Base-by-base conservation (phyloP, 2,329 filamentous ascomycete species). In the Onygenales sp. region DNA sequence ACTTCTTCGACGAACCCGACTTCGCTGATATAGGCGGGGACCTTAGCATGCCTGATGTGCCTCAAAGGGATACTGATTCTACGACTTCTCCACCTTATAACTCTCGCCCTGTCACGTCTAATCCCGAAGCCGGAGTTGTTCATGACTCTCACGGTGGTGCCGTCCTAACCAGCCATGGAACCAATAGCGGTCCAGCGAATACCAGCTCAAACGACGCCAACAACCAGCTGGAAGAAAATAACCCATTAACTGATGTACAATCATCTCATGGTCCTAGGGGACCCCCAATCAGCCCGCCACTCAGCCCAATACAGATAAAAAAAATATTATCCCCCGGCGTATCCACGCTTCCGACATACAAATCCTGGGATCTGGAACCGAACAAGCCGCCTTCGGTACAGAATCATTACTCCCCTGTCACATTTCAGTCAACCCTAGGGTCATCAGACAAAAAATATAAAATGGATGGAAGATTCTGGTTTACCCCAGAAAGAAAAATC, bases 1-100 rank as follows among this genome's bases (percentile, higher is more conserved):
- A 76, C 62, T 85, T 84, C 63, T 85, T 85, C 59, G 81, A 85
- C 61, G 76, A 78, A 35, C 77, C 76, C 46, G 72, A 66, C 43
- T 68, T 69, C 47, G 64, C 63, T 8, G 39, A 41, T 17, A 9
- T 49, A 38, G 21, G 35, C 21, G 47, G 36, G 7, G 21, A 49
- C 13, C 36, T 49, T 49, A 38, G 14, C 21, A 49, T 41, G 35
- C 35, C 36, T 14, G 47, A 49, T 9, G 10, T 6, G 32, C 35
- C 5, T 10, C 45, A 39, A 49, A 17, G 33, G 11, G 10, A 21
- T 41, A 5, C 35, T 33, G 35, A 49, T 31, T 31, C 35, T 41
- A 49, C 36, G 7, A 7, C 36, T 10, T 5, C 17, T 42, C 10
- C 27, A 49, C 47, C 47, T 11, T 17, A 14, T 48, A 48, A 10